phyloP scores from a whole-genome alignment of 2,329 filamentous ascomycete genomes.

The Davidsoniella neocaledoniae region DNA sequence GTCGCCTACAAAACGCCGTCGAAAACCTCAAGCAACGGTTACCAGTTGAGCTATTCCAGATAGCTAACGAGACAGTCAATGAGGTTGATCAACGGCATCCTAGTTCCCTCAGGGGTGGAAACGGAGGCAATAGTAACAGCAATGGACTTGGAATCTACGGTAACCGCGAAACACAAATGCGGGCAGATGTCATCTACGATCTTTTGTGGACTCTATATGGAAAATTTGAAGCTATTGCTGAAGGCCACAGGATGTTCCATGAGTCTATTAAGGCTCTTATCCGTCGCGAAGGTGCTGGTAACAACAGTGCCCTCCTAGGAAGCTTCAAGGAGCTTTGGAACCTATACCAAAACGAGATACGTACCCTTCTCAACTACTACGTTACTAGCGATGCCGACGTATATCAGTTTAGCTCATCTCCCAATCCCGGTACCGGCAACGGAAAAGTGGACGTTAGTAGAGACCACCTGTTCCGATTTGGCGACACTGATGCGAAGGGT shows the following conservation, averaged over 20 bases:
- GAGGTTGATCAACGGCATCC: constrained; percentile 89
- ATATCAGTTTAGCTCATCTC: constrained; percentile 43
- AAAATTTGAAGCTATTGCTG: constrained; percentile 93
- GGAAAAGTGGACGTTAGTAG: constrained; percentile 25
- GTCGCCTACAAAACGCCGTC: constrained; percentile 67
- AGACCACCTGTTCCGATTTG: constrained; percentile 67
- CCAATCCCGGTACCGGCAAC: constrained; percentile 28
- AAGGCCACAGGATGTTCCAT: constrained; percentile 85
- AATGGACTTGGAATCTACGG: constrained; percentile 46
- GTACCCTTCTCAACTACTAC: constrained; percentile 86
- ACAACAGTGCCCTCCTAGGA: constrained; percentile 52
- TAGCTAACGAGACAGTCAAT: constrained; percentile 87
- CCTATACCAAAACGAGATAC: constrained; percentile 92
- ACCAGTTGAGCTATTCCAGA: constrained; percentile 80
- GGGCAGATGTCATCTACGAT: constrained; percentile 76
- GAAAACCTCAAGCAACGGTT: constrained; percentile 84
- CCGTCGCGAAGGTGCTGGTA: constrained; percentile 55
- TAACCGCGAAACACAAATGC: constrained; percentile 55
- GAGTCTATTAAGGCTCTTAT: constrained; percentile 80
- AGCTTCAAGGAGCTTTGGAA: constrained; percentile 98
- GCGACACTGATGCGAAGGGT: constrained; percentile 69
- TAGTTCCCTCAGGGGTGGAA: constrained; percentile 49
- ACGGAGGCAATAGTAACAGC: constrained; percentile 24
- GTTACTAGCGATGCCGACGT: constrained; percentile 78
- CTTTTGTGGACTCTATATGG: constrained; percentile 84